Evolutionary conservation across 2,329 filamentous ascomycete species (phyloP).

Genomic region (Aspergillus sp.): DNA sequence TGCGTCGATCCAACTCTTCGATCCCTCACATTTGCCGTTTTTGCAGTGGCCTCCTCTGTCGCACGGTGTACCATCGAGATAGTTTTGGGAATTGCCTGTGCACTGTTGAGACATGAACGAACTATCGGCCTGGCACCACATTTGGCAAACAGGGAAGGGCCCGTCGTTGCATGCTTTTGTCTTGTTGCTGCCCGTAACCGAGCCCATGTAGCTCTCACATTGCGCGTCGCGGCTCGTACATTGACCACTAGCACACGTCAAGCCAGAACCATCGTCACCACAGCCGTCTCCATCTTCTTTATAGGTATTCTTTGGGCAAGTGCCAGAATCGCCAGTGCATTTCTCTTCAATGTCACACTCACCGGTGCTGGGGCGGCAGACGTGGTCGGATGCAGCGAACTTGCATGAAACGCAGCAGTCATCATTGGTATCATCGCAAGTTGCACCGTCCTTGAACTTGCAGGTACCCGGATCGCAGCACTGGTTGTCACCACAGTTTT

Average conservation of each 20-base stretch:
- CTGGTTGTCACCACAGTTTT: constrained; percentile 68
- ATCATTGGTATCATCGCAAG: constrained; percentile 65
- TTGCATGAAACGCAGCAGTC: constrained; percentile 47
- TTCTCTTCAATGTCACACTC: constrained; percentile 81
- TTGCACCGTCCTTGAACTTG: constrained; percentile 71
- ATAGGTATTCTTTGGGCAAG: constrained; percentile 72
- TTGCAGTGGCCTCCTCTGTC: constrained; percentile 74
- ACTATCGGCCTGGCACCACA: constrained; percentile 62
- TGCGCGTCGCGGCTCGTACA: constrained; percentile 91
- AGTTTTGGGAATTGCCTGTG: constrained; percentile 78
- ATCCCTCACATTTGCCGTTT: constrained; percentile 77
- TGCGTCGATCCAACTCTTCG: constrained; percentile 71
- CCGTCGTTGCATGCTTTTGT: constrained; percentile 71
- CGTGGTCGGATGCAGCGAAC: constrained; percentile 56
- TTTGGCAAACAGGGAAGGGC: constrained; percentile 62
- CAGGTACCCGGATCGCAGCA: constrained; percentile 89
- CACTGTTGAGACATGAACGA: constrained; percentile 41
- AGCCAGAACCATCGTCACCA: constrained; percentile 54
- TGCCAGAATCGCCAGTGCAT: constrained; percentile 70
- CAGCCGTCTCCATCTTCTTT: constrained; percentile 70
- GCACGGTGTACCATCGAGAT: constrained; percentile 87
- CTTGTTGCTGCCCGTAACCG: constrained; percentile 69
- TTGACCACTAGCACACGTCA: constrained; percentile 86
- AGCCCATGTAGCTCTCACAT: constrained; percentile 81
- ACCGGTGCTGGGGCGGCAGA: constrained; percentile 79